A percentile compares a stretch with the other conserved stretches of the same genome.
Conservation (phyloP, 768 basidiomycete species). For the Boletus fagicola region DNA sequence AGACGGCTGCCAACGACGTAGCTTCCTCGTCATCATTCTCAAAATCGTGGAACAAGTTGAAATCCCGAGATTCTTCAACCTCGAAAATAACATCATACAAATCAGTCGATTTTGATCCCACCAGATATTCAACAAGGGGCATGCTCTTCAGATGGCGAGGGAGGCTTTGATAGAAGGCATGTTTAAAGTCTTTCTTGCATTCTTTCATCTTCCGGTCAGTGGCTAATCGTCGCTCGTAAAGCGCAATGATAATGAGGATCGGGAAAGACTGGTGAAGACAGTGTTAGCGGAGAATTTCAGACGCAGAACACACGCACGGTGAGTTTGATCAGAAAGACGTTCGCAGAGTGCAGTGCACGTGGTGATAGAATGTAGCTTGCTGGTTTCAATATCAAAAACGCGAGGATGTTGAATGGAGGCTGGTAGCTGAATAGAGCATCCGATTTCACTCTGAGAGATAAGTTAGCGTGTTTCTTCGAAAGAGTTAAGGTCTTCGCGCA, state of each 20-base stretch:
- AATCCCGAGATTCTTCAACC: constrained; percentile 50
- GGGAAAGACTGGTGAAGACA: constrained; percentile 58
- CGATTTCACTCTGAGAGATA: constrained; percentile 64
- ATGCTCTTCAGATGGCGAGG: constrained; percentile 72
- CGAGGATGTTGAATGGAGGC: constrained; percentile 84
- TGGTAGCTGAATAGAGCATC: constrained; percentile 92
- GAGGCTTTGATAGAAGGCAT: constrained; percentile 59
- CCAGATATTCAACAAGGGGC: constrained; percentile 71
- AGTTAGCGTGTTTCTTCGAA: constrained; percentile 5
- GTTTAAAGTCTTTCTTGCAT: constrained; percentile 49
- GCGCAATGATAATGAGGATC: constrained; percentile 66
- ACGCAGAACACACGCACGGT: constrained; percentile 48
- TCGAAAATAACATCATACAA: constrained; percentile 81
- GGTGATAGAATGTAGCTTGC: constrained; percentile 73
- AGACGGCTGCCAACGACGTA: constrained; percentile 11
- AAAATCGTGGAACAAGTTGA: constrained; percentile 49
- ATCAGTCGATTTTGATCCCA: constrained; percentile 66
- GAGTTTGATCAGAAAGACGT: constrained; percentile 81
- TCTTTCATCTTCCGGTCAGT: constrained; percentile 50
- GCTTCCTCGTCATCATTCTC: constrained; percentile 40
- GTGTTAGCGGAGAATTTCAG: background rate
- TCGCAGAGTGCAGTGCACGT: constrained; percentile 74
- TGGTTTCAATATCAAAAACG: constrained; percentile 78
- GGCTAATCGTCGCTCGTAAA: constrained; percentile 75
- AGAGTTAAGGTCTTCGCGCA: constrained; percentile 24